Evolutionary conservation across 345 rosid genomes (phyloP).

Genomic region (Noccaea caerulescens): DNA sequence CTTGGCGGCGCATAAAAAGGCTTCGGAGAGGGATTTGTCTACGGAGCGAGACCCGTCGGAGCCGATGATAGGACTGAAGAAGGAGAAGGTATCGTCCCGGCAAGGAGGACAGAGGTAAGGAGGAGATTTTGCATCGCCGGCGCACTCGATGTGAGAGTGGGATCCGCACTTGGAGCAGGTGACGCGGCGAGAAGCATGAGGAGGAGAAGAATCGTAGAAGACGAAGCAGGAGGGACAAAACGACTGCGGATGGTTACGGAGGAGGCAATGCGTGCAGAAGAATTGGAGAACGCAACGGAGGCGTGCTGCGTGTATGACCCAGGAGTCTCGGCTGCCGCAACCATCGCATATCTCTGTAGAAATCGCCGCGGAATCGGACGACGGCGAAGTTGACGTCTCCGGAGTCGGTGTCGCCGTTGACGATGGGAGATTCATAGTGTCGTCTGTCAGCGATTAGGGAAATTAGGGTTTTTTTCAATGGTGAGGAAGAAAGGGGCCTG

Average conservation of each 20-base stretch:
- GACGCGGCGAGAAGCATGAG: constrained; percentile 56
- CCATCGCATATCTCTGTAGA: constrained; percentile 44
- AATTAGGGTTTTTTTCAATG: constrained; percentile 36
- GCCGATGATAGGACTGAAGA: constrained; percentile 40
- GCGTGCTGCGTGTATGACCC: constrained; percentile 62
- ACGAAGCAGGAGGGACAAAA: constrained; percentile 78
- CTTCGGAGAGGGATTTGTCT: constrained; percentile 51
- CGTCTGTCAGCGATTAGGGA: constrained; percentile 7
- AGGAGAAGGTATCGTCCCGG: constrained; percentile 45
- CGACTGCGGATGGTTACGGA: constrained; percentile 57
- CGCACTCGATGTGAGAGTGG: constrained; percentile 70
- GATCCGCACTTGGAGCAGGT: constrained; percentile 63
- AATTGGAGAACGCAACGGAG: constrained; percentile 55
- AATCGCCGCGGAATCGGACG: not conserved
- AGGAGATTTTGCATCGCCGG: constrained; percentile 42
- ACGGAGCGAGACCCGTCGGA: constrained; percentile 22
- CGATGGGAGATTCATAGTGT: constrained; percentile 35
- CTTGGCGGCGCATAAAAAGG: constrained; percentile 63
- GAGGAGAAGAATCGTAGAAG: constrained; percentile 58
- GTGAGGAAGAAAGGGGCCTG: constrained; percentile 7
- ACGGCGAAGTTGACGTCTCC: constrained; percentile 24
- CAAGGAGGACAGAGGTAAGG: constrained; percentile 63
- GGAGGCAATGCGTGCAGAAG: constrained; percentile 83
- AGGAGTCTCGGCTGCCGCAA: constrained; percentile 46
- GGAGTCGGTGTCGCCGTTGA: constrained; percentile 7